These are phyloP conservation scores for Linnemannia elongata DNA, from an alignment of 192 early-diverging fungal species.

Conservation along the genomic window DNA sequence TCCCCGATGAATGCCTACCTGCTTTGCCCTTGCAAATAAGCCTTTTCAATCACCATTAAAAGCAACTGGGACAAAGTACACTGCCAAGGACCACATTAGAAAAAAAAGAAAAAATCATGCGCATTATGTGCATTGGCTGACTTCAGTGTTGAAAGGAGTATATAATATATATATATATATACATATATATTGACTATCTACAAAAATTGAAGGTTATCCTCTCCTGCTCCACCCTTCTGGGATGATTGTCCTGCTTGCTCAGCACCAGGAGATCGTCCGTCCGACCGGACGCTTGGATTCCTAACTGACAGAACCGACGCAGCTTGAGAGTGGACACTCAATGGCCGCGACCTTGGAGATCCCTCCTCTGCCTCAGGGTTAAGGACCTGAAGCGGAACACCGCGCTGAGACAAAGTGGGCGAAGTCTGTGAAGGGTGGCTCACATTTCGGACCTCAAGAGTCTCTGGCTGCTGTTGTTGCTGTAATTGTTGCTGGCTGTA, in stretches of 20 bases:
- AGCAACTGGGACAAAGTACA: not conserved
- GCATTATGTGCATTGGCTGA: not conserved
- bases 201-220: not conserved
- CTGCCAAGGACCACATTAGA: not conserved
- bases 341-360: not conserved
- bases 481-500: constrained; percentile 26
- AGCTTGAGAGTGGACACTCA: constrained; percentile 10
- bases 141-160: too few species aligned
- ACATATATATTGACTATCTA: not conserved
- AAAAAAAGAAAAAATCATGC: not conserved
- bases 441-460: not conserved
- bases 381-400: constrained; percentile 10
- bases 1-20: too few species aligned
- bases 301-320: not conserved
- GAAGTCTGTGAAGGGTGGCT: not conserved
- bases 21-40: not conserved
- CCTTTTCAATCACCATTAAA: not conserved
- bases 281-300: not conserved
- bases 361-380: not conserved
- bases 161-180: not conserved
- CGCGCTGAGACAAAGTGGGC: not conserved
- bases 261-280: not conserved
- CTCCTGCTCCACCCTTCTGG: not conserved
- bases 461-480: constrained; percentile 9
- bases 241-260: not conserved